Base-by-base conservation (phyloP, 1,284 basidiomycete species). In the Cystobasidium sp. region DNA sequence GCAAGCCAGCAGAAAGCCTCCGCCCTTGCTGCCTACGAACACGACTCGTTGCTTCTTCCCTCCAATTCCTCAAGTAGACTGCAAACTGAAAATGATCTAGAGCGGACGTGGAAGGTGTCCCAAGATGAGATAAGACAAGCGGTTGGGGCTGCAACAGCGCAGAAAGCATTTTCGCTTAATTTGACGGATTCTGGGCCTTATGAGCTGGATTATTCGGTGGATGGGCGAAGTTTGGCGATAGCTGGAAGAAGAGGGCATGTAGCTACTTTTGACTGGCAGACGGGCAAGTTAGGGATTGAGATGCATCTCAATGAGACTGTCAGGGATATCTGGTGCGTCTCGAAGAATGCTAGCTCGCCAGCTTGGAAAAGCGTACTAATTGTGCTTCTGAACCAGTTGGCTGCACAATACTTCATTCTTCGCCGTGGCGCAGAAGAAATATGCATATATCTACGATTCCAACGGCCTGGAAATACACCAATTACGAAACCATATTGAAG, bases 361-460 rank as follows among this genome's bases (percentile, higher is more conserved):
- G 20, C 41, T n/a, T 20, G 3, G 43, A n/a, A 65, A 37, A 5
- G 3, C 37, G 37, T 56, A 31, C 18, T 58, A 7, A 47, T 16
- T 53, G 52, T 37, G 37, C 43, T n/a, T 47, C 44, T 37, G 52
- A 22, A 51, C 1, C 75, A 92, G 91, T 37, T 99, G 95, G 82
- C 84, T 99, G 10, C 95, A 98, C 81, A 93, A 95, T 80, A 91
- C 96, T 71, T 90, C 90, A 0, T 93, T 91, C 84, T 94, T 91
- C 80, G 97, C 96, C 1, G 94, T 97, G 14, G 96, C 96, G 0
- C 96, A 99, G 83, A 93, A 94, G 83, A 93, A 95, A 86, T 94
- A 97, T 81, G 91, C 91, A 20, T 99, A 92, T 84, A 94, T 99
- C 74, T 98, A 99, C 81, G 97, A 99, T 83, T 88, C 89, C 59